These are phyloP conservation scores for Mortierella sp. DNA, from an alignment of 371 early-diverging fungal species.

Conservation along the genomic window DNA sequence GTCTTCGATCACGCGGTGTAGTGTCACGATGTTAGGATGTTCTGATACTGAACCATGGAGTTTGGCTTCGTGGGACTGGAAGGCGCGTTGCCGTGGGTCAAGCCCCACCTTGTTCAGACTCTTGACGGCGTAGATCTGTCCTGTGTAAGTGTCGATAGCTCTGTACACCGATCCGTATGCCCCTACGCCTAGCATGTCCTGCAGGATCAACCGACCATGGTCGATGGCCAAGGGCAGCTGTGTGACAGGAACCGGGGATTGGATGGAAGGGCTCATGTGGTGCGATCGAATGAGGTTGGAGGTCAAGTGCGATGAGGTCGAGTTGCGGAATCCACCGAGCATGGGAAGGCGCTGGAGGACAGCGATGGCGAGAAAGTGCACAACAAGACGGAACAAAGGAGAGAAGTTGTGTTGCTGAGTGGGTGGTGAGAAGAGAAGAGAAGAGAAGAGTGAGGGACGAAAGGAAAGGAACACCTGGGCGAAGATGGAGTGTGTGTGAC, in stretches of 20 bases:
- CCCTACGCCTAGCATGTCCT: slow-evolving; percentile 72
- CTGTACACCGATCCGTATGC: slow-evolving; percentile 79
- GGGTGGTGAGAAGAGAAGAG: too few relatives aligned
- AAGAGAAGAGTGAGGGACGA: too few relatives aligned
- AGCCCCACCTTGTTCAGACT: slow-evolving; percentile 71
- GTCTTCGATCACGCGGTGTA: slow-evolving; percentile 78
- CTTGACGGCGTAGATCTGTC: slow-evolving; percentile 70
- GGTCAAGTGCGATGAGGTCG: neutral
- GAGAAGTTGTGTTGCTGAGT: neutral
- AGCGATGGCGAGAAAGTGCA: slow-evolving; percentile 1
- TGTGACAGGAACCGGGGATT: slow-evolving; percentile 2
- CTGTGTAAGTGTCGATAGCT: slow-evolving; percentile 55
- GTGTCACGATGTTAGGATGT: slow-evolving; percentile 78
- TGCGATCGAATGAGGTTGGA: neutral
- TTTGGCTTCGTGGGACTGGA: slow-evolving; percentile 78
- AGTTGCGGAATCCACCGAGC: slow-evolving; percentile 2
- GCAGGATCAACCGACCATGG: slow-evolving; percentile 20
- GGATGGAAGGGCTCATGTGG: slow-evolving; percentile 32
- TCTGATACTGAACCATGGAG: slow-evolving; percentile 73
- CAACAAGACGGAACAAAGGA: neutral
- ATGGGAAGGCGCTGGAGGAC: too few relatives aligned
- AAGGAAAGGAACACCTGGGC: too few relatives aligned
- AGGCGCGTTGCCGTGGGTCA: slow-evolving; percentile 64
- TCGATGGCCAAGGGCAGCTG: slow-evolving; percentile 23
- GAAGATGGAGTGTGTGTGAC: too few relatives aligned